Evolutionary conservation across 2,329 filamentous ascomycete genomes (phyloP).

Genomic region (Penicillium sumatraense): DNA sequence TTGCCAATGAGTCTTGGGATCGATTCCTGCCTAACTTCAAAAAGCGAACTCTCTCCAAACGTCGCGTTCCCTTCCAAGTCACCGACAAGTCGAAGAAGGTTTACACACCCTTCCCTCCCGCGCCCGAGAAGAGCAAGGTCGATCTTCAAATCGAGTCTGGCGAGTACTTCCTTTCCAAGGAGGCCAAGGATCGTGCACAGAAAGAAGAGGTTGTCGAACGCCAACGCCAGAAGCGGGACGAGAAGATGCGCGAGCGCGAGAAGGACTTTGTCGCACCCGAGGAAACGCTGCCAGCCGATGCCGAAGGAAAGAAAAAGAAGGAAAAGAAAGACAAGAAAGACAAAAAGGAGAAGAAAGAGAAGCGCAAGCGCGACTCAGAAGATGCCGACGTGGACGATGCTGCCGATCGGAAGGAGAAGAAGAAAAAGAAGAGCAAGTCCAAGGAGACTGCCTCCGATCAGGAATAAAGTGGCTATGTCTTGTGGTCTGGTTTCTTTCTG

Average conservation of each 20-base stretch:
- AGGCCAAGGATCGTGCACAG: conserved; percentile 82
- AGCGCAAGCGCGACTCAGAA: conserved; percentile 44
- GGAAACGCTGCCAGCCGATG: conserved; percentile 64
- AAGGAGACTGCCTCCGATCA: conserved; percentile 34
- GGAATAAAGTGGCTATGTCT: conserved; percentile 25
- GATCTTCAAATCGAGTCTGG: conserved; percentile 97
- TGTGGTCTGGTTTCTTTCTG: conserved; percentile 28
- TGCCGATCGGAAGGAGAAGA: conserved; percentile 65
- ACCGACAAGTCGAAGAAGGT: conserved; percentile 91
- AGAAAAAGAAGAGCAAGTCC: conserved; percentile 52
- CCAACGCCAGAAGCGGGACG: conserved; percentile 84
- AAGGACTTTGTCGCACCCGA: conserved; percentile 86
- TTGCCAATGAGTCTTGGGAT: conserved; percentile 91
- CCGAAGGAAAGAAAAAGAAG: conserved; percentile 56
- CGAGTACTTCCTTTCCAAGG: conserved; percentile 94
- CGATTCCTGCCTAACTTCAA: conserved; percentile 97
- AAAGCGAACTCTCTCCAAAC: conserved; percentile 84
- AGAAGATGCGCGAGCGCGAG: conserved; percentile 83
- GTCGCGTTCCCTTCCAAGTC: conserved; percentile 80
- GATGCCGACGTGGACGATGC: conserved; percentile 37
- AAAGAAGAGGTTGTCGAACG: conserved; percentile 81
- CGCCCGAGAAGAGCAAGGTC: conserved; percentile 98
- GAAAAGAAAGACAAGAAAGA: conserved; percentile 49
- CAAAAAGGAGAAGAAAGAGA: conserved; percentile 50
- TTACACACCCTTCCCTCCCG: conserved; percentile 96